A percentile compares a stretch with the other conserved stretches of the same genome.
These are phyloP conservation scores for Pelargonium citronellum DNA, from an alignment of 441 rosid species.

Conservation along the genomic window DNA sequence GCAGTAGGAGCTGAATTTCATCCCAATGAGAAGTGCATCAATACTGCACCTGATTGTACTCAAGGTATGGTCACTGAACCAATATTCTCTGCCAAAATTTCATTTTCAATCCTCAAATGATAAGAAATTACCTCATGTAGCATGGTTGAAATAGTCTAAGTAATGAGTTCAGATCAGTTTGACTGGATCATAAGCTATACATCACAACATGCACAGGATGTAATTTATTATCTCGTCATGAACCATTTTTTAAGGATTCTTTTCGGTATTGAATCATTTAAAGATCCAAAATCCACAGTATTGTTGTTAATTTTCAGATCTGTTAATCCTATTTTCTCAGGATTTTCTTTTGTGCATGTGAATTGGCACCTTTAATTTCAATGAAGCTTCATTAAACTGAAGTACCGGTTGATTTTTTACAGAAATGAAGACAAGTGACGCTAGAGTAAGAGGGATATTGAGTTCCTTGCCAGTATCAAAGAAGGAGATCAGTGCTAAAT, in stretches of 20 bases:
- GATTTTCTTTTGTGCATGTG: not conserved
- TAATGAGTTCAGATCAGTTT: not conserved
- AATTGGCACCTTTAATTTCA: not conserved
- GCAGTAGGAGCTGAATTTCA: conserved; percentile 18
- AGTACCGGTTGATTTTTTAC: conserved; percentile 13
- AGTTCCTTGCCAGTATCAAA: conserved; percentile 21
- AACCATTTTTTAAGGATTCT: not conserved
- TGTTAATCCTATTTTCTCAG: not conserved
- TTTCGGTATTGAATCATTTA: not conserved
- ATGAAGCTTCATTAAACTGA: not conserved
- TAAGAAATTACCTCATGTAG: conserved; percentile 3
- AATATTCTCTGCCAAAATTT: not conserved
- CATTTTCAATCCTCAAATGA: conserved; percentile 1
- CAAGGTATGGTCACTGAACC: conserved; percentile 36
- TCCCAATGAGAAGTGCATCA: conserved; percentile 23
- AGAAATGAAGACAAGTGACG: conserved; percentile 19
- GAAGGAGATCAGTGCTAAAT: conserved; percentile 23
- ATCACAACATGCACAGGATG: conserved; percentile 3
- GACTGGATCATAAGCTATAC: conserved; percentile 14
- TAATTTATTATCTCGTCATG: conserved; percentile 12
- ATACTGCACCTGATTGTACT: conserved; percentile 26
- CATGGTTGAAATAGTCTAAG: not conserved
- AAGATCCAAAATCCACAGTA: conserved; percentile 4
- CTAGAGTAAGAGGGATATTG: conserved; percentile 15
- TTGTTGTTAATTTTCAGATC: conserved; percentile 4